Percentiles rank a stretch among this genome's conserved stretches.
These are phyloP conservation scores for Orbilia quercus DNA, from an alignment of 2,329 filamentous ascomycete genomes.

Conservation along the genomic window DNA sequence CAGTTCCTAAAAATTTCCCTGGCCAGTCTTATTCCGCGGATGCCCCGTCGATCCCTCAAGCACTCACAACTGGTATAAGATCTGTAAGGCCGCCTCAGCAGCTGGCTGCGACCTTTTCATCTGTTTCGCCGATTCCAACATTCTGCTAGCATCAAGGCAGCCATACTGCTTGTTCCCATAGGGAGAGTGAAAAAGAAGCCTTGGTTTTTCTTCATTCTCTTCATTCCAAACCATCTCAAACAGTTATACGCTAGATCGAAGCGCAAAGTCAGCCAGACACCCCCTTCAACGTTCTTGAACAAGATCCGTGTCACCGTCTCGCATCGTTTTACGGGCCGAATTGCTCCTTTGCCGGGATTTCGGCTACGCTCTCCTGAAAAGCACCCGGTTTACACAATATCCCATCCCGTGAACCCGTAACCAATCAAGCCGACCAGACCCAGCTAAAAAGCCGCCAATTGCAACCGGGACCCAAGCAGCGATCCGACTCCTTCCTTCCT, in stretches of 20 bases:
- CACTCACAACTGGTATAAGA: constrained; percentile 54
- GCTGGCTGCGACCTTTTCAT: constrained; percentile 26
- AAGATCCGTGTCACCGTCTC: constrained; percentile 46
- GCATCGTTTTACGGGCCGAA: constrained; percentile 55
- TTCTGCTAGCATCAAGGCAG: constrained; percentile 44
- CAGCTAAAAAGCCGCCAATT: constrained; percentile 8
- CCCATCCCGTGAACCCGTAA: constrained; percentile 50
- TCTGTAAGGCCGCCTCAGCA: constrained; percentile 51
- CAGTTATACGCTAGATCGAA: constrained; percentile 4
- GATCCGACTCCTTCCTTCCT: constrained; percentile 29
- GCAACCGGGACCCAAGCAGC: constrained; percentile 23
- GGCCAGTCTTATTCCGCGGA: constrained; percentile 43
- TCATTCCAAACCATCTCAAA: constrained; percentile 23
- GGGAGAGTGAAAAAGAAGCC: background rate
- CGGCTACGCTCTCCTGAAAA: constrained; percentile 49
- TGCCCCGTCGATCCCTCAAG: constrained; percentile 48
- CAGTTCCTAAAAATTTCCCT: constrained; percentile 33
- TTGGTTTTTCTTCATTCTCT: constrained; percentile 6
- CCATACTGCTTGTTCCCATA: constrained; percentile 38
- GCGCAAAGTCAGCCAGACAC: constrained; percentile 11
- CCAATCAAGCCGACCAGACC: constrained; percentile 54
- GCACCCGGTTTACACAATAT: constrained; percentile 28
- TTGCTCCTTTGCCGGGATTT: constrained; percentile 43
- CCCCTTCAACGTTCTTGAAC: constrained; percentile 18
- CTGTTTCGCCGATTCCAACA: constrained; percentile 49